phyloP scores from a whole-genome alignment of 805 yeast species.

The Lachancea dasiensis region DNA sequence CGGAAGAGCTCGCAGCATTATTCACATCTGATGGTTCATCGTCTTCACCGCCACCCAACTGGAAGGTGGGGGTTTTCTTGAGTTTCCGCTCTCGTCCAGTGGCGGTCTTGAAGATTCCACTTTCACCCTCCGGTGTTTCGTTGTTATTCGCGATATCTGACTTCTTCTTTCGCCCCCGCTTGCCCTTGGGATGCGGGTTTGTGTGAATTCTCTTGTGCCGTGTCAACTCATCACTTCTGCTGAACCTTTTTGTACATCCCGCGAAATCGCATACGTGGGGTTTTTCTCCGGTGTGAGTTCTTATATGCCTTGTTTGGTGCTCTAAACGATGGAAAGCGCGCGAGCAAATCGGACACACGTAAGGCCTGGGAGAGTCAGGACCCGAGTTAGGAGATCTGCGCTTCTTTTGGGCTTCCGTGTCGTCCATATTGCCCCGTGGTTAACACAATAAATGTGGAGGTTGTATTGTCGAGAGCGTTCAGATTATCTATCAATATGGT shows the following conservation, averaged over 20 bases:
- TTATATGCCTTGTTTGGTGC: constrained; percentile 71
- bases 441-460: too few relatives aligned
- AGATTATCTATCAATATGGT: too few relatives aligned
- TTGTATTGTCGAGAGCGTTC: too few relatives aligned
- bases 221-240: constrained; percentile 68
- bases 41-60: constrained; percentile 9
- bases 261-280: constrained; percentile 73
- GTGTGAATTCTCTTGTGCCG: constrained; percentile 69
- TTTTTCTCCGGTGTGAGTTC: constrained; percentile 79
- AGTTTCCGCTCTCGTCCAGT: constrained; percentile 6
- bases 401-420: constrained; percentile 9
- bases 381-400: constrained; percentile 13
- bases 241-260: constrained; percentile 61
- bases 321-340: constrained; percentile 72
- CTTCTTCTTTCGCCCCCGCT: constrained; percentile 41
- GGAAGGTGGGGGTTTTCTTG: constrained; percentile 8
- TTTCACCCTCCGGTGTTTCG: neutral
- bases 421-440: constrained; percentile 9
- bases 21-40: constrained; percentile 6
- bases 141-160: constrained; percentile 9
- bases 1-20: constrained; percentile 5
- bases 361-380: constrained; percentile 44
- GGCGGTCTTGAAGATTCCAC: neutral
- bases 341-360: constrained; percentile 67
- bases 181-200: constrained; percentile 63